Evolutionary conservation across 768 basidiomycete species (phyloP), one percentile per base, ranked within the genome.

Genomic region (Naematelia encephala): DNA sequence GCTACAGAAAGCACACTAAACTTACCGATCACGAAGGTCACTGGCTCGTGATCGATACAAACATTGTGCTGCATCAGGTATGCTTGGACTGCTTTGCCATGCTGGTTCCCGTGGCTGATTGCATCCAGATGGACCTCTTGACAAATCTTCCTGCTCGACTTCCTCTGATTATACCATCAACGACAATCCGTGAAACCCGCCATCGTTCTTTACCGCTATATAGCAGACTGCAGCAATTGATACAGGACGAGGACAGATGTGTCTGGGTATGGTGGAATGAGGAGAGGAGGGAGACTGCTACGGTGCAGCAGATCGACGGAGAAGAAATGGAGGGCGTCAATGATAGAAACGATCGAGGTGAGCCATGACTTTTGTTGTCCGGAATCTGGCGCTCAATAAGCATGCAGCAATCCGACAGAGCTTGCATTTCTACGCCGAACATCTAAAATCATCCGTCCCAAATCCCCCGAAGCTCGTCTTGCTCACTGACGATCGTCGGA

Each of bases 181-280:
- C 94, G 0, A 93, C 97, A 1, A 81, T 98, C 53, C 90, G 96
- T 64, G 96, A 99, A 84, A 91, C 97, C 59, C 83, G 94, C 58
- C 96, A 98, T 74, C 84, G 96, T 19, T 91, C 89, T 0, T 79
- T 98, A 23, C 94, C 94, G 2, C 79, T 98, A 14, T 91, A 90
- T 78, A 97, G 92, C 74, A 87, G 93, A 28, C 82, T 99, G 62
- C 93, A 90, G 67, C 84, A 87, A 0, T 81, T 98, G 48, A 82
- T 87, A 27, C 88, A 85, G 62, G 84, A 86, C 64, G 94, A 97
- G 57, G 74, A 78, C 14, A 57, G 78, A 43, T 60, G 60, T n/a
- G 70, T 78, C 8, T 80, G 77, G 76, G 70, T 80, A 2, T 80
- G 77, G 67, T 80, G 77, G 77, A 80, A 80, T 60, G 91, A 90